Evolutionary conservation across 2,329 filamentous ascomycete species (phyloP), one percentile per base, ranked within the genome.

Genomic region (Thelonectria discophora): DNA sequence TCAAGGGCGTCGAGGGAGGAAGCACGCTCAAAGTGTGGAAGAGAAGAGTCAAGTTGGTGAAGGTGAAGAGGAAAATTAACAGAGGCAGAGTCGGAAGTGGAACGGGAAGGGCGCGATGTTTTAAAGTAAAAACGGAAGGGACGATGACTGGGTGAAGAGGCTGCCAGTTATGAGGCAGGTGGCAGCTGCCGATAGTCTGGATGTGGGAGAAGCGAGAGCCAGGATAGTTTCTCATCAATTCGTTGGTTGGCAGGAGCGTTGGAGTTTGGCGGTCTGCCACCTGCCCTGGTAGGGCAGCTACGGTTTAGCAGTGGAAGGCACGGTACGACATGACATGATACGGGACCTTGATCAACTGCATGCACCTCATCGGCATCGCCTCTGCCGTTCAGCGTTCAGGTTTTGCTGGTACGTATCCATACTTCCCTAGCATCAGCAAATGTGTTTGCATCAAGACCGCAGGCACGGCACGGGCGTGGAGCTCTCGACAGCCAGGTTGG

Each of bases 91-190:
- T 63, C 32, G 46, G 60, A 53, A 42, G 55, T 63, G 61, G 60
- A 70, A 70, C 63, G 64, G 61, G 67, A 64, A 63, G 65, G 55
- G 65, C 32, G 62, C 69, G 47, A 51, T 55, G 65, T 62, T 72
- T 72, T 72, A 72, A 66, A 67, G 63, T 60, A 56, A 58, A 42
- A 50, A 64, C 57, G 65, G 69, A 63, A 62, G 59, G 61, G 50
- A 55, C 60, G 55, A 65, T 62, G 64, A 55, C 64, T 69, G 65
- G 62, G 58, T 63, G 58, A 59, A 55, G 57, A 62, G 66, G 56
- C 61, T 66, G 60, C 67, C 61, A 58, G 50, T 20, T 57, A 56
- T 50, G 24, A 59, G 21, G n/a, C 24, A 49, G 46, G 27, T 54
- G 48, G 46, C 54, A 47, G 32, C 58, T 52, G 49, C 43, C 55